Evolutionary conservation across 176 grass and related monocot genomes (phyloP), one percentile per base, ranked within the genome.

Genomic region (Tuctoria greenei): DNA sequence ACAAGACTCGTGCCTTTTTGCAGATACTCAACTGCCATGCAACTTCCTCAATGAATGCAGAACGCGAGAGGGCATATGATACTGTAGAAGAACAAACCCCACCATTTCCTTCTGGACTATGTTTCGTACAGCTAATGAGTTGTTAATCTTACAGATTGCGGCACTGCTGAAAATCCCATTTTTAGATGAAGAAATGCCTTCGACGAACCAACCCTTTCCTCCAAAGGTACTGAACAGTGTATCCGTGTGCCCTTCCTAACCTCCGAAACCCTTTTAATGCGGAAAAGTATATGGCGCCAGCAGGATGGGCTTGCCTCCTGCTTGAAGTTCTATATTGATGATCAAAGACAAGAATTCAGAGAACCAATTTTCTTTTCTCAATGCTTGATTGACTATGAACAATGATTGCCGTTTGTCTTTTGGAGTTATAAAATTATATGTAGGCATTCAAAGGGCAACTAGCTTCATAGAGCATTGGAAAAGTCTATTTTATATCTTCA

Each of bases 11-110:
- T 61, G 36, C 56, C 75, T 75, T 55, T 55, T 83, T 81, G 74
- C 83, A 98, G 91, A 79, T 81, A 67, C 91, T 94, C 61, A 94
- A 92, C 31, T 82, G 76, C 7, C 60, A 81, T 67, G 88, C 82
- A 55, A 85, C 84, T 81, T 67, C 89, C 46, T 63, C 72, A 0
- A 89, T 90, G 65, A 79, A 91, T 23, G 31, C 76, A 12, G 95
- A 98, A 68, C 82, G 91, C 43, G 95, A 98, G 88, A 94, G 71
- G 58, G 82, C 91, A n/a, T 98, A 98, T 79, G 91, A 94, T 54
- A 88, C 85, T 79, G 95, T 98, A 94, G 78, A 62, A 69, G 69
- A 75, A 14, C 57, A 72, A 77, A 36, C 65, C 16, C 41, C 4
- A 10, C 18, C 21, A 23, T 90, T 54, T 26, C 61, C 46, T 71